Conservation (phyloP, 2,329 filamentous ascomycete species). For the Xylariaceae sp. region DNA sequence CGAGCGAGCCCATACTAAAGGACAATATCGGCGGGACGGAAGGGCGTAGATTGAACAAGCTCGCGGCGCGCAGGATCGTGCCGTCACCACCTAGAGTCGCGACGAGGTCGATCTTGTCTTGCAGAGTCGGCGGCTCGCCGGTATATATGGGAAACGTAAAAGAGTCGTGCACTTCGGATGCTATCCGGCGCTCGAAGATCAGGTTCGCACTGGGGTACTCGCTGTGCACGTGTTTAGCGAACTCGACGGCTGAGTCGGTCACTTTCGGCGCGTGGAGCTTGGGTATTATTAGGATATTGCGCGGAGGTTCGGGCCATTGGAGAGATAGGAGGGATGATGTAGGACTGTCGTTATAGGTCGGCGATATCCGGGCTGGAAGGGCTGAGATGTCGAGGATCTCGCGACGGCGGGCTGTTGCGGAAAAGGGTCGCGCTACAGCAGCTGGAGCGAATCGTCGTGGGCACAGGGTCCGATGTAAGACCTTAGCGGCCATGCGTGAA, state of each 20-base stretch:
- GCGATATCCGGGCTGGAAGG: slow-evolving; percentile 55
- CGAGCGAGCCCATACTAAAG: slow-evolving; percentile 95
- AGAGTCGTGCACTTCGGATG: slow-evolving; percentile 63
- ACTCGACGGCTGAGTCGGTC: slow-evolving; percentile 48
- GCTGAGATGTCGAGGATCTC: slow-evolving; percentile 48
- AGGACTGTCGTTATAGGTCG: slow-evolving; percentile 58
- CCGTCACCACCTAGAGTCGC: slow-evolving; percentile 91
- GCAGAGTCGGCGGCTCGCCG: slow-evolving; percentile 50
- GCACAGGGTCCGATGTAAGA: too few species aligned
- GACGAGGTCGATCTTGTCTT: slow-evolving; percentile 80
- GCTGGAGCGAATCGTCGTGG: too few species aligned
- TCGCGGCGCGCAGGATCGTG: slow-evolving; percentile 81
- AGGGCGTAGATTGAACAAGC: slow-evolving; percentile 75
- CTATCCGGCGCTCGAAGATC: slow-evolving; percentile 75
- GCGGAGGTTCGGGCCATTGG: slow-evolving; percentile 51
- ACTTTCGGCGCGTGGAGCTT: slow-evolving; percentile 55
- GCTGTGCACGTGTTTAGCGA: slow-evolving; percentile 67
- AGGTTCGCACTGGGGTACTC: slow-evolving; percentile 80
- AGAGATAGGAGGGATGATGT: slow-evolving; percentile 53
- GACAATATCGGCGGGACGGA: slow-evolving; percentile 87
- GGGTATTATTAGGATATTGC: slow-evolving; percentile 55
- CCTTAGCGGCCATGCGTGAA: too few species aligned
- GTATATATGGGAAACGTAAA: slow-evolving; percentile 73
- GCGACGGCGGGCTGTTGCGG: slow-evolving; percentile 40
- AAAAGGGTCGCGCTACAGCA: slow-evolving; percentile 47